Conservation (phyloP, 2,329 filamentous ascomycete genomes). For the Aciculosporium take region DNA sequence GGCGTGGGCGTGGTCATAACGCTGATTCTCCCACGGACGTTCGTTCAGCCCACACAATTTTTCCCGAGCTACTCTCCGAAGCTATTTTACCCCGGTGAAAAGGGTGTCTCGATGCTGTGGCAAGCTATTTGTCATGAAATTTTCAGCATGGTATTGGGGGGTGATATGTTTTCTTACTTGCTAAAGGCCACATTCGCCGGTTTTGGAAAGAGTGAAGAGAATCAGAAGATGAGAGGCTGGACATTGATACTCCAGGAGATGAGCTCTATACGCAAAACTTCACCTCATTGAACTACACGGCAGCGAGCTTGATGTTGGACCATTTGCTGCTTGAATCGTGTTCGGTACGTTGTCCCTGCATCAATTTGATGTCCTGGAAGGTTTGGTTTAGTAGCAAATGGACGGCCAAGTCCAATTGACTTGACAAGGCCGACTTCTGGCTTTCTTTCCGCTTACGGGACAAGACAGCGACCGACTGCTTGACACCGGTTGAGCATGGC, state of each 20-base stretch:
- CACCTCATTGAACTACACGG: neutral
- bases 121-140: neutral
- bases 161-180: neutral
- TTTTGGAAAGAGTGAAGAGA: neutral
- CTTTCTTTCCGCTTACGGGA: too few relatives aligned
- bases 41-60: neutral
- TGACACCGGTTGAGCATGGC: too few relatives aligned
- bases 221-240: neutral
- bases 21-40: neutral
- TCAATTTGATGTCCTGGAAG: neutral
- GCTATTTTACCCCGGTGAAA: neutral
- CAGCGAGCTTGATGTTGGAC: neutral
- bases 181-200: neutral
- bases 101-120: neutral
- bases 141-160: neutral
- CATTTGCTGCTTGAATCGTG: too few relatives aligned
- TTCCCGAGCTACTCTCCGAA: neutral
- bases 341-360: too few relatives aligned
- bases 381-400: too few relatives aligned
- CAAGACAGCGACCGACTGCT: too few relatives aligned
- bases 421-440: too few relatives aligned
- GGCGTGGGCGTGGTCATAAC: neutral
- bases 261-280: neutral
- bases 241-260: neutral
- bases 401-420: too few relatives aligned